Evolutionary conservation across 768 basidiomycete genomes (phyloP).

Genomic region (Leccinum disarticulatum): DNA sequence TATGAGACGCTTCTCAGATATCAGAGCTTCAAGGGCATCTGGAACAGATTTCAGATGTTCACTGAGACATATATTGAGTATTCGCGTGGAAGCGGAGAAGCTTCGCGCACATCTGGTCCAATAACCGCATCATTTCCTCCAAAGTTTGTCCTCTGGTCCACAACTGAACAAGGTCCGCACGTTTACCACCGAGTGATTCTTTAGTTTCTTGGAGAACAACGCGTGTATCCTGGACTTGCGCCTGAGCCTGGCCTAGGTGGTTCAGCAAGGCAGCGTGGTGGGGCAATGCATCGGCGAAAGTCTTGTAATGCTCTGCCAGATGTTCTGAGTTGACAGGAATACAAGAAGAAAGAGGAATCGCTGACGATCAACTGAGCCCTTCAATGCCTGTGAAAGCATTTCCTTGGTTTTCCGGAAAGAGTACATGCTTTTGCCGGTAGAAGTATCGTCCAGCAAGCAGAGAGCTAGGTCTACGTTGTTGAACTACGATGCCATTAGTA

Average conservation of each 20-base stretch:
- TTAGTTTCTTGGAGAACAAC: constrained; percentile 73
- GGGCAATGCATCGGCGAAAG: constrained; percentile 91
- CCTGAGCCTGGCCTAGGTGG: constrained; percentile 72
- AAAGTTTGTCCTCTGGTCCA: constrained; percentile 89
- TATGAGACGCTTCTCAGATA: constrained; percentile 91
- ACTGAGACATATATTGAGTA: constrained; percentile 41
- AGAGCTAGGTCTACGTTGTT: constrained; percentile 93
- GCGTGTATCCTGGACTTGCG: constrained; percentile 71
- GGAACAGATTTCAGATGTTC: constrained; percentile 90
- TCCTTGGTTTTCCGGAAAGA: constrained; percentile 77
- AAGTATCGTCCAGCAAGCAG: constrained; percentile 77
- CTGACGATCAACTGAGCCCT: constrained; percentile 87
- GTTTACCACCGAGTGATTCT: constrained; percentile 74
- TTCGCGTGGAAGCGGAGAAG: constrained; percentile 7
- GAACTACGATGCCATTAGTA: constrained; percentile 52
- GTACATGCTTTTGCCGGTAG: constrained; percentile 68
- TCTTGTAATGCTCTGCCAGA: constrained; percentile 81
- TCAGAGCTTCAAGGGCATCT: constrained; percentile 88
- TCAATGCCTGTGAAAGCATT: constrained; percentile 75
- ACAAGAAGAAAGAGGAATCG: constrained; percentile 17
- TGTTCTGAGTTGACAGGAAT: constrained; percentile 6
- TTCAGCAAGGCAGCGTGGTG: constrained; percentile 80
- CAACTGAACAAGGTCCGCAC: constrained; percentile 86
- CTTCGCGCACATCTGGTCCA: constrained; percentile 84
- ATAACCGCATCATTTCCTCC: constrained; percentile 91